Percentiles rank a stretch among this genome's conserved stretches.
These are phyloP conservation scores for Rubroboletus satanas DNA, from an alignment of 768 basidiomycete genomes.

Conservation along the genomic window DNA sequence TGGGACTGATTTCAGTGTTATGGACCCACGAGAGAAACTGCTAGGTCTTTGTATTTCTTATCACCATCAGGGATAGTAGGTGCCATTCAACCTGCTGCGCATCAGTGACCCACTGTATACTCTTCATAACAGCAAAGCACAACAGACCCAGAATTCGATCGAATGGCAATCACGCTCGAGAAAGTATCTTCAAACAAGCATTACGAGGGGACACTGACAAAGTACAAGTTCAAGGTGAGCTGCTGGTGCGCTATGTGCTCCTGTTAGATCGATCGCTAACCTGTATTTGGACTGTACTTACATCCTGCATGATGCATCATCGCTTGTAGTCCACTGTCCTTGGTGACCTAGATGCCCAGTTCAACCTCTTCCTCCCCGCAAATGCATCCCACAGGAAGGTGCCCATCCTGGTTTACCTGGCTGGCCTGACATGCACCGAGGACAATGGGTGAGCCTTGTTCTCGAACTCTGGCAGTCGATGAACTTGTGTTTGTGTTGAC, in stretches of 20 bases:
- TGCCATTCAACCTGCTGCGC: neutral
- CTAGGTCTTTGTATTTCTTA: neutral
- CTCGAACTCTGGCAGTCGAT: neutral
- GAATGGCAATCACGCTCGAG: conserved; percentile 43
- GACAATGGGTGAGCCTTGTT: conserved; percentile 72
- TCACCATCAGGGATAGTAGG: neutral
- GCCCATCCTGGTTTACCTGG: conserved; percentile 79
- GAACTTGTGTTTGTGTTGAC: neutral
- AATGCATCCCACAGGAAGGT: conserved; percentile 53
- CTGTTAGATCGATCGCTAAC: neutral
- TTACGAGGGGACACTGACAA: conserved; percentile 76
- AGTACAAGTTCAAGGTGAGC: conserved; percentile 80
- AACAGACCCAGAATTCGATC: neutral
- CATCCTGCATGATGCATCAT: neutral
- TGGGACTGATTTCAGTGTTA: neutral
- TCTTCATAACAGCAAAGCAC: neutral
- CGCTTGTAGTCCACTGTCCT: conserved; percentile 59
- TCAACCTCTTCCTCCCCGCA: conserved; percentile 87
- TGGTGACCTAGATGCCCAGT: conserved; percentile 65
- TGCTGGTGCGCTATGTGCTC: neutral
- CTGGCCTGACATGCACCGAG: conserved; percentile 87
- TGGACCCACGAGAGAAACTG: neutral
- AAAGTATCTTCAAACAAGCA: conserved; percentile 73
- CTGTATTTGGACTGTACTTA: neutral
- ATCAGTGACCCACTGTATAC: neutral